Evolutionary conservation across 176 grass and related monocot species (phyloP), one percentile per base, ranked within the genome.

Genomic region (Musa troglodytarum): DNA sequence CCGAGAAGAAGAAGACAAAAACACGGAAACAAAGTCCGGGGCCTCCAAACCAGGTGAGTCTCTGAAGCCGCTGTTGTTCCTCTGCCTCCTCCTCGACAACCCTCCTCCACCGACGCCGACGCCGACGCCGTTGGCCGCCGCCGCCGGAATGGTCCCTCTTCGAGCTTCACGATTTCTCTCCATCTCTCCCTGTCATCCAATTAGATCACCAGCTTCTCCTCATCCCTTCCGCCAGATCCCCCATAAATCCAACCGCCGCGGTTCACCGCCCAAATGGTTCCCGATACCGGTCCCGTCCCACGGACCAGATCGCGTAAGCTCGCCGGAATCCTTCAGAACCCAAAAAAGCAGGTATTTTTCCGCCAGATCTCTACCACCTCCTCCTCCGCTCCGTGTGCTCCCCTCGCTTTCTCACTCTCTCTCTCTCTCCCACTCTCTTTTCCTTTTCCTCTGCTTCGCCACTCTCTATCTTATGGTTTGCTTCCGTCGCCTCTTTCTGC

Each of bases 81-180:
- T 80, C 78, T 86, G 81, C 58, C 92, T 76, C 21, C 89, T 82
- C 34, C 75, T 92, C 63, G 21, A 82, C 83, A 9, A 85, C 82
- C 66, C 89, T 66, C 59, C 88, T 23, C 85, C 89, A 64, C 76
- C 87, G 73, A 17, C 85, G 72, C 52, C 88, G 80, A 75, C 86
- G 65, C 74, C 74, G 79, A 80, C 80, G 71, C 55, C 85, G 85
- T 0, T 81, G 85, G 1, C 75, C 81, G 19, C 77, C 76, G 2
- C 26, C 81, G 49, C 20, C 4, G 34, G 34, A 43, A 43, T 43
- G 34, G 34, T 43, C 54, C 67, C 62, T 53, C 92, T 78, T 69
- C 88, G 82, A 10, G 69, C 80, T 57, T 91, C 92, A 72, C 92
- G 65, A 16, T 63, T 65, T 80, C 70, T 23, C 78, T 69, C 8